Evolutionary conservation across 768 basidiomycete genomes (phyloP), one percentile per base, ranked within the genome.

Genomic region (Hydnum rufescens): DNA sequence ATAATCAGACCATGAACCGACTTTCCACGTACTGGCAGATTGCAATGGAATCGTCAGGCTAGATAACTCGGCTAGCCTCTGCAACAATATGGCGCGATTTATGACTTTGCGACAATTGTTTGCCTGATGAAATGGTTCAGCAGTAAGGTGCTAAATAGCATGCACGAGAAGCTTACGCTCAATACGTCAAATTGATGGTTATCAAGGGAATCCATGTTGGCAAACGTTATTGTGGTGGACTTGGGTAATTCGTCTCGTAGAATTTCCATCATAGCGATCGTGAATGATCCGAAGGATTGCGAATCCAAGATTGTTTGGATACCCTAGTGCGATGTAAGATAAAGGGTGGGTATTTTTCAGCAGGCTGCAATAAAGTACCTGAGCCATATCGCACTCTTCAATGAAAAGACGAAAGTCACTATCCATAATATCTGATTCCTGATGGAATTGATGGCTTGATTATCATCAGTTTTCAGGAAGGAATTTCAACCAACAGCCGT

Each of bases 361-460:
- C 26, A 53, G 22, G n/a, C n/a, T n/a, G n/a, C n/a, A 52, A 19
- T 8, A 50, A 51, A 43, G 19, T 28, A 50, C 55, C 55, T 56
- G 55, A 19, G 55, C 34, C 8, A 51, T 29, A 42, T 56, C 55
- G 36, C 55, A 56, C 32, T 56, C 55, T 32, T 56, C 55, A 18
- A 46, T 54, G 32, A 56, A 56, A 4, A 13, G 46, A 13, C 55
- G 44, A 23, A 56, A 55, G 3, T 55, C 46, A 30, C 52, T 49
- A 32, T 56, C 55, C 30, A 43, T 55, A 8, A 55, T n/a, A 5
- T 51, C 34, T n/a, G 22, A 55, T 26, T 54, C 53, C 55, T 56
- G 29, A 29, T 16, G 52, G 19, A 53, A 13, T 3, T 26, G 5
- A 4, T 16, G 3, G 2, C 2, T 42, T 43, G 29, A 5, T 51